Evolutionary conservation across 1,284 basidiomycete genomes (phyloP).

Genomic region (Naganishia sp.): DNA sequence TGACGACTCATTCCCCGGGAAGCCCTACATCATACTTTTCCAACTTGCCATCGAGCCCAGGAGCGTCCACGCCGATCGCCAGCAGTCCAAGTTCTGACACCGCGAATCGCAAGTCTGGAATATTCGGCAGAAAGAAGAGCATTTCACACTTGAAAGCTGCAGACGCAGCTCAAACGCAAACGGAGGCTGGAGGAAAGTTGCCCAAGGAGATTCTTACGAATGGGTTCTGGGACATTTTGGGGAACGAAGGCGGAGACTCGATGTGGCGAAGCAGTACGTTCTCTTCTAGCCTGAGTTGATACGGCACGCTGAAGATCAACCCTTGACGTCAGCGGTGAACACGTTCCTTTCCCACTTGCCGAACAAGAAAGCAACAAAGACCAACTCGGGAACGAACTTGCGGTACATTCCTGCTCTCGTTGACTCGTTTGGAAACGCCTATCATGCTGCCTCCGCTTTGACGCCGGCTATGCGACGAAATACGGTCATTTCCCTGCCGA

Average conservation of each 20-base stretch:
- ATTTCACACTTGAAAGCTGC: neutral
- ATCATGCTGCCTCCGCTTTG: slow-evolving; percentile 18
- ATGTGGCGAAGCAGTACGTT: slow-evolving; percentile 40
- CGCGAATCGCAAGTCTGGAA: neutral
- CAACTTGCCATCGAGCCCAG: slow-evolving; percentile 5
- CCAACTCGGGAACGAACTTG: slow-evolving; percentile 46
- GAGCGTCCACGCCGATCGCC: neutral
- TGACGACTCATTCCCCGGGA: neutral
- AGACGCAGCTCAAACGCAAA: neutral
- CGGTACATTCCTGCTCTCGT: slow-evolving; percentile 47
- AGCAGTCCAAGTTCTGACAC: neutral
- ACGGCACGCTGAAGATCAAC: neutral
- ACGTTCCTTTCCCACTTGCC: slow-evolving; percentile 43
- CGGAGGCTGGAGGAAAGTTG: slow-evolving; percentile 9
- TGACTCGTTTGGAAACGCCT: slow-evolving; percentile 35
- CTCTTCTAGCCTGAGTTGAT: neutral
- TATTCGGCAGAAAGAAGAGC: slow-evolving; percentile 19
- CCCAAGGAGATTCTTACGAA: slow-evolving; percentile 50
- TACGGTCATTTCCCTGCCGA: slow-evolving; percentile 22
- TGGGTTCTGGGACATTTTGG: slow-evolving; percentile 46
- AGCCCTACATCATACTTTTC: slow-evolving; percentile 15
- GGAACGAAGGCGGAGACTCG: slow-evolving; percentile 45
- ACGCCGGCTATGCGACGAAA: slow-evolving; percentile 3
- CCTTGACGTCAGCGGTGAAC: slow-evolving; percentile 33
- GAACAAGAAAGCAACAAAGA: slow-evolving; percentile 50